Evolutionary conservation across 441 rosid species (phyloP).

Genomic region (Monsonia emarginata): DNA sequence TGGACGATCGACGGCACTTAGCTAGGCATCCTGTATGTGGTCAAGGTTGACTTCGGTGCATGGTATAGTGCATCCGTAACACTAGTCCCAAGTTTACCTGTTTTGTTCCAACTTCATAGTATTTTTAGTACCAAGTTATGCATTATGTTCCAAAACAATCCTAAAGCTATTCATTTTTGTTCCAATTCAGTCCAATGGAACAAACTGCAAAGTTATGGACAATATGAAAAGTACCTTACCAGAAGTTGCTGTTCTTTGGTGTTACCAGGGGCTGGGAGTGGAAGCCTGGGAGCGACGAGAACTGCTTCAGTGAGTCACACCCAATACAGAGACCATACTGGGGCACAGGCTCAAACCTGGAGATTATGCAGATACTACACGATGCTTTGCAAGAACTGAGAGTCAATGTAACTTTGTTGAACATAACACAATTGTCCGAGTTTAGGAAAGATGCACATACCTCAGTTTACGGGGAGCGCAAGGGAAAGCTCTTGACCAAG

Average conservation of each 20-base stretch:
- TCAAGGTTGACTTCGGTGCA: too few species aligned
- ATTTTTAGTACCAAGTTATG: too few species aligned
- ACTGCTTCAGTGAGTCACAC: constrained; percentile 63
- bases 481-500: constrained; percentile 68
- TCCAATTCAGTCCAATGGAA: too few species aligned
- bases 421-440: constrained; percentile 74
- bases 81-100: too few species aligned
- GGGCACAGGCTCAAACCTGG: constrained; percentile 81
- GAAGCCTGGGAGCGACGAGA: constrained; percentile 61
- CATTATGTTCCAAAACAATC: too few species aligned
- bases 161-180: too few species aligned
- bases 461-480: constrained; percentile 55
- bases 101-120: too few species aligned
- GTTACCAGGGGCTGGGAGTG: constrained; percentile 79
- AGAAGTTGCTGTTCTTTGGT: constrained; percentile 7
- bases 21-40: too few species aligned
- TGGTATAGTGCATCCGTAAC: too few species aligned
- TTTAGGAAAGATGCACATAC: constrained; percentile 83
- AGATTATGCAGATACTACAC: constrained; percentile 54
- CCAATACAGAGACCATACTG: constrained; percentile 62
- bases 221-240: background rate
- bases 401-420: constrained; percentile 48
- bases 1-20: too few species aligned
- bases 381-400: constrained; percentile 33
- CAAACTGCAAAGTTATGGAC: too few species aligned